Evolutionary conservation across 441 rosid genomes (phyloP), one percentile per base, ranked within the genome.

Genomic region (Euphorbia corollata): DNA sequence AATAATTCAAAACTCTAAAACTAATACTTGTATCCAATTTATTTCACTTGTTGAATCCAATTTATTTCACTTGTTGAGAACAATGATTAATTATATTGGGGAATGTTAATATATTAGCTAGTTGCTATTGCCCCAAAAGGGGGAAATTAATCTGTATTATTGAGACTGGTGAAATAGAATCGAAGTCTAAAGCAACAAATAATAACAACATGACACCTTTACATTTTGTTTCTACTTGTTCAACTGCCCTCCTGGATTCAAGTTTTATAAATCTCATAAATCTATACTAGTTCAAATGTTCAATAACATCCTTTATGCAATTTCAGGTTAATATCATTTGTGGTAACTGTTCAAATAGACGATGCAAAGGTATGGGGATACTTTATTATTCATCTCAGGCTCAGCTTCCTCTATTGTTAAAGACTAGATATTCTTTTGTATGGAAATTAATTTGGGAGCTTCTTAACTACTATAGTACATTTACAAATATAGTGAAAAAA

Each of bases 311-410:
- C 51, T 73, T 60, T 59, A 15, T 71, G 64, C 57, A 58, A 76
- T 75, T 68, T 78, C 86, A 91, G 98, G 96, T 91, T 70, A 86
- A 89, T 77, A 76, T 93, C 71, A 68, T 85, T 66, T 93, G 99
- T 18, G 97, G 97, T 58, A 80, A 75, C 76, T 93, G 99, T 83
- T 76, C 39, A 74, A 86, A 81, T 80, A 84, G 85, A 73, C 82
- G 77, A 56, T 91, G 97, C 80, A 85, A 78, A 91, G 99, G 97
- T 93, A 54, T 65, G 71, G 36, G 30, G 50, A 24, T 65, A n/a
- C 56, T 41, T 61, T 36, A 4, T 61, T 41, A 12, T 56, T 16
- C 11, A 51, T 74, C 48, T 57, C 9, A 75, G n/a, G n/a, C n/a
- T n/a, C n/a, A n/a, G 24, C 36, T 56, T 27, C 15, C 55, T 62